Evolutionary conservation across 2,329 filamentous ascomycete species (phyloP).

Genomic region (Myriosclerotinia scirpicola): DNA sequence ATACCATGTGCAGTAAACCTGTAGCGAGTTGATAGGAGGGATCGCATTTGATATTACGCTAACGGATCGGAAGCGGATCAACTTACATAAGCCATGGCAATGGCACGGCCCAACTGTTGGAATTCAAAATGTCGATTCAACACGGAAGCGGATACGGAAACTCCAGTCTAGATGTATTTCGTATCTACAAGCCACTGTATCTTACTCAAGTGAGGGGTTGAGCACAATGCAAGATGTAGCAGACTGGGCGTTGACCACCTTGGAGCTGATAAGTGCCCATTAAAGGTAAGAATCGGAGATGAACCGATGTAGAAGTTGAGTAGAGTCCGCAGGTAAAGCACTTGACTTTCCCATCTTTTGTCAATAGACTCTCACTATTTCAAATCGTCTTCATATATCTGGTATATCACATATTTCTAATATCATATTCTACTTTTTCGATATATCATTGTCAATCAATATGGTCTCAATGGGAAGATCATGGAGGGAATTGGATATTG

Average conservation of each 20-base stretch:
- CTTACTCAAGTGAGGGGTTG: conserved; percentile 8
- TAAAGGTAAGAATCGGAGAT: conserved; percentile 5
- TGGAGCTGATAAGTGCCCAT: not conserved
- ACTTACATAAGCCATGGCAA: conserved; percentile 5
- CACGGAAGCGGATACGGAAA: conserved; percentile 21
- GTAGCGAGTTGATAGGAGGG: not conserved
- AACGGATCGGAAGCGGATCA: conserved; percentile 15
- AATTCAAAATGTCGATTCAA: not conserved
- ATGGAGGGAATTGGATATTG: conserved; percentile 20
- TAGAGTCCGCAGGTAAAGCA: conserved; percentile 9
- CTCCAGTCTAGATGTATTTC: not conserved
- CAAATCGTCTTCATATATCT: not conserved
- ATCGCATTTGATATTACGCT: not conserved
- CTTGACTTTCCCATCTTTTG: not conserved
- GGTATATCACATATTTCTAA: not conserved
- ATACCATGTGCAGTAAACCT: not conserved
- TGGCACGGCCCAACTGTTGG: not conserved
- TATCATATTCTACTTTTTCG: not conserved
- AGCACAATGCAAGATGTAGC: conserved; percentile 1
- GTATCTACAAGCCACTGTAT: not conserved
- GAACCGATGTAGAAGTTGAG: conserved; percentile 3
- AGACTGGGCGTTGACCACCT: conserved; percentile 5
- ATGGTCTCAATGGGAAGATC: conserved; percentile 1
- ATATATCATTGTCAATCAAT: not conserved
- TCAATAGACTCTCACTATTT: not conserved